Evolutionary conservation across 2,329 filamentous ascomycete species (phyloP), one percentile per base, ranked within the genome.

Genomic region (Exophiala oligosperma): DNA sequence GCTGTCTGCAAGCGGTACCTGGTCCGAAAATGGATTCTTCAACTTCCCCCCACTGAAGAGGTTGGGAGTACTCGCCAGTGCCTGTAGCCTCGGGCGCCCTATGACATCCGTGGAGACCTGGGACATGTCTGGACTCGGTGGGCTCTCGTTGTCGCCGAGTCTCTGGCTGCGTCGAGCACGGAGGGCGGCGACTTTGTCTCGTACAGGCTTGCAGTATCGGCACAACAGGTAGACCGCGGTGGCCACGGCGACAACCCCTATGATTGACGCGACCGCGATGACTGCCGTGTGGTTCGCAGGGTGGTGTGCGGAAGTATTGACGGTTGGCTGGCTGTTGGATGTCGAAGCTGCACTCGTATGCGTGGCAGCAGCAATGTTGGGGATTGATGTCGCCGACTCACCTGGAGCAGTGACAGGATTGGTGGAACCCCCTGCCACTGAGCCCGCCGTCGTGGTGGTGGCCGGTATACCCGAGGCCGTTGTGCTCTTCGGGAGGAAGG

Each of bases 21-120:
- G 48, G 24, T 57, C 49, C 29, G 26, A 32, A 49, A 57, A 57
- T 4, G 54, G 54, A 29, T 57, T 48, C 46, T 48, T 11, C 24
- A 32, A 29, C 12, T 26, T 26, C 26, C 14, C 46, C 26, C 14
- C 46, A 26, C n/a, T 48, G n/a, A 29, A 14, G n/a, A 48, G 46
- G 46, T 48, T 29, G 8, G 46, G 24, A 12, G 46, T 26, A n/a
- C 28, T 28, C 12, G 23, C 46, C 11, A 29, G 46, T 28, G 46
- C 46, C n/a, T n/a, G 24, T n/a, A 32, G 46, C 28, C 24, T 24
- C 14, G 24, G 24, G 9, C 46, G 46, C 17, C 24, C 46, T 28
- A 4, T n/a, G 26, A 12, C 11, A 3, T n/a, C n/a, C 21, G 40
- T 43, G 7, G 40, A 23, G 40, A 43, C 40, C 40, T 43, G 40